Evolutionary conservation across 2,329 filamentous ascomycete genomes (phyloP).

Genomic region (Lanzia echinophila): DNA sequence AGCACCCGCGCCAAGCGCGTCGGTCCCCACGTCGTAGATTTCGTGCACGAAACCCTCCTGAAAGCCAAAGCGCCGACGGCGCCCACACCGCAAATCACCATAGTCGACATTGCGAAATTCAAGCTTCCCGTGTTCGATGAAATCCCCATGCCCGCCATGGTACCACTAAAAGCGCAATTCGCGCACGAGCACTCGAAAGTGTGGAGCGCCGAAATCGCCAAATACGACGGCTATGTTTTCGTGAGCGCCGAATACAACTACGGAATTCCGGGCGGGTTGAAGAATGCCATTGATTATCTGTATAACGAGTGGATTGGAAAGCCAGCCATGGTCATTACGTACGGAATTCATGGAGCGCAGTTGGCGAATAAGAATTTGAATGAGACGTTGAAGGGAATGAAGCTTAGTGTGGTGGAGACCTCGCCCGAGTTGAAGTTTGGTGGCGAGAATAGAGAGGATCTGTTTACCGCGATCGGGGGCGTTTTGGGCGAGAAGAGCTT

Average conservation of each 20-base stretch:
- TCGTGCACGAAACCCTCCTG: slow-evolving; percentile 5
- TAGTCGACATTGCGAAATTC: slow-evolving; percentile 35
- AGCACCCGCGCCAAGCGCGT: slow-evolving; percentile 10
- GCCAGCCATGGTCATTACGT: slow-evolving; percentile 45
- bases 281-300: slow-evolving; percentile 57
- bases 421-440: slow-evolving; percentile 27
- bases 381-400: slow-evolving; percentile 26
- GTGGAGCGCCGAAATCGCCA: slow-evolving; percentile 39
- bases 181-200: slow-evolving; percentile 30
- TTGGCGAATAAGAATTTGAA: slow-evolving; percentile 27
- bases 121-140: slow-evolving; percentile 12
- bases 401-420: slow-evolving; percentile 28
- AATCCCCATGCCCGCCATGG: slow-evolving; percentile 32
- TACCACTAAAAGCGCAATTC: slow-evolving; percentile 28
- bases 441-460: slow-evolving; percentile 8
- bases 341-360: slow-evolving; percentile 41
- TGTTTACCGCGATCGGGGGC: neutral
- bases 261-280: slow-evolving; percentile 45
- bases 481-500: neutral
- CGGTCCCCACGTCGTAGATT: slow-evolving; percentile 6
- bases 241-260: slow-evolving; percentile 51
- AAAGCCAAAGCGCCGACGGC: slow-evolving; percentile 20
- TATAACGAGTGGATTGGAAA: slow-evolving; percentile 52
- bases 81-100: slow-evolving; percentile 30
- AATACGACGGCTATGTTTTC: slow-evolving; percentile 42